Conservation (phyloP, 495 filamentous ascomycete genomes). For the Hypoxylon trugodes region DNA sequence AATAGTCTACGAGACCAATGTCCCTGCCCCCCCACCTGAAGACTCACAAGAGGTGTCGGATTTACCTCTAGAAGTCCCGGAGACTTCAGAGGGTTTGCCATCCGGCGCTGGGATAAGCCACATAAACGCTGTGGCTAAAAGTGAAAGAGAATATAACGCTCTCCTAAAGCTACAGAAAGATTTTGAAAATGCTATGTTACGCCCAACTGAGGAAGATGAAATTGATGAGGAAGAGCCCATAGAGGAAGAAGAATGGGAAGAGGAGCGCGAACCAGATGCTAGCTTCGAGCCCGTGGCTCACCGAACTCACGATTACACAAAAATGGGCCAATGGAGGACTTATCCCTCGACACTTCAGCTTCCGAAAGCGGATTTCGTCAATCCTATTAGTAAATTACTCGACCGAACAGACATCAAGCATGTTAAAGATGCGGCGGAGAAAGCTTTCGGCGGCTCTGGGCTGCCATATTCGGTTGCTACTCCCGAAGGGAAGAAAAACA, state of each 20-base stretch:
- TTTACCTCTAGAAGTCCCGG: neutral
- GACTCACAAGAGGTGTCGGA: slow-evolving; percentile 13
- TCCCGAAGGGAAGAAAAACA: slow-evolving; percentile 44
- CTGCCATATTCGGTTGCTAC: slow-evolving; percentile 73
- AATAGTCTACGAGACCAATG: slow-evolving; percentile 56
- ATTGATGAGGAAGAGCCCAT: slow-evolving; percentile 48
- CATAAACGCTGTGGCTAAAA: slow-evolving; percentile 56
- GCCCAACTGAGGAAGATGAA: slow-evolving; percentile 57
- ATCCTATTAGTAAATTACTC: slow-evolving; percentile 72
- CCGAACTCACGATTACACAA: slow-evolving; percentile 72
- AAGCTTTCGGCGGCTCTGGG: slow-evolving; percentile 74
- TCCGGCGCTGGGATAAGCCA: slow-evolving; percentile 43
- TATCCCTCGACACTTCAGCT: slow-evolving; percentile 74
- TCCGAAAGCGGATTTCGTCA: slow-evolving; percentile 70
- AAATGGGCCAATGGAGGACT: slow-evolving; percentile 69
- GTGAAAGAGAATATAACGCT: slow-evolving; percentile 58
- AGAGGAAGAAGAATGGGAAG: slow-evolving; percentile 49
- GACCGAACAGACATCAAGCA: slow-evolving; percentile 74
- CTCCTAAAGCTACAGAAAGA: slow-evolving; percentile 60
- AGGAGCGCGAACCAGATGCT: slow-evolving; percentile 48
- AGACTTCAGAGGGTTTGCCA: slow-evolving; percentile 16
- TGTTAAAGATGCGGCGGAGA: slow-evolving; percentile 71
- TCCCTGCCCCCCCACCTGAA: slow-evolving; percentile 23
- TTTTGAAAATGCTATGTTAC: slow-evolving; percentile 60
- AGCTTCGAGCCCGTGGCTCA: slow-evolving; percentile 17